A percentile compares a stretch with the other conserved stretches of the same genome.
These are phyloP conservation scores for Cyclotella sp. DNA, from an alignment of 108 stramenopile genomes.

Conservation along the genomic window DNA sequence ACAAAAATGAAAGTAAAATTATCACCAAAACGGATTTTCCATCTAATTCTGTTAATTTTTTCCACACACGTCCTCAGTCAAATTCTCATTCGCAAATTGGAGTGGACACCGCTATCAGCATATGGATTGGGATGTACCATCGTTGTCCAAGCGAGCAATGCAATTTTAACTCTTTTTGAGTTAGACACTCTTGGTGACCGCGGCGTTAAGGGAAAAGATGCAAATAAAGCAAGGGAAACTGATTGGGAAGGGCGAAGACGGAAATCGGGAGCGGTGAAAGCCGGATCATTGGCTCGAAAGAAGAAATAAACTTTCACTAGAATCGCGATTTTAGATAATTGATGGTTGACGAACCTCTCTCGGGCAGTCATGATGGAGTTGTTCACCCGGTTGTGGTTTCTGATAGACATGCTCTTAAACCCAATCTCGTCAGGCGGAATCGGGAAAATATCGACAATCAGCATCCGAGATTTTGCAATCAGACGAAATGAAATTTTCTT, in stretches of 20 bases:
- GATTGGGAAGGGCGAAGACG: slow-evolving; percentile 17
- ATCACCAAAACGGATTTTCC: slow-evolving; percentile 30
- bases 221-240: slow-evolving; percentile 16
- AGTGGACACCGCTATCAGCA: slow-evolving; percentile 43
- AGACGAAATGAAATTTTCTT: no score
- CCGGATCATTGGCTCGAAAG: no score
- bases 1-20: slow-evolving; percentile 47
- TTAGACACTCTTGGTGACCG: not conserved
- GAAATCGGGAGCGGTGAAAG: not conserved
- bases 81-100: slow-evolving; percentile 27
- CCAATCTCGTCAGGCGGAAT: no score
- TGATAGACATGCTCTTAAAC: no score
- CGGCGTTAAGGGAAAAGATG: not conserved
- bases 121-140: slow-evolving; percentile 39
- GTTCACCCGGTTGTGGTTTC: no score
- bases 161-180: slow-evolving; percentile 17
- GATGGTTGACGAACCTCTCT: no score
- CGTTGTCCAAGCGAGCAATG: slow-evolving; percentile 35
- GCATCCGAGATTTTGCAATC: no score
- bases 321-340: no score
- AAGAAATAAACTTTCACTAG: no score
- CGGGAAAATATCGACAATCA: no score
- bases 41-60: slow-evolving; percentile 27
- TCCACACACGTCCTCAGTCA: slow-evolving; percentile 25
- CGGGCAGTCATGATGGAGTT: no score